phyloP scores from a whole-genome alignment of 2,329 filamentous ascomycete genomes.

The Cladophialophora bantiana region DNA sequence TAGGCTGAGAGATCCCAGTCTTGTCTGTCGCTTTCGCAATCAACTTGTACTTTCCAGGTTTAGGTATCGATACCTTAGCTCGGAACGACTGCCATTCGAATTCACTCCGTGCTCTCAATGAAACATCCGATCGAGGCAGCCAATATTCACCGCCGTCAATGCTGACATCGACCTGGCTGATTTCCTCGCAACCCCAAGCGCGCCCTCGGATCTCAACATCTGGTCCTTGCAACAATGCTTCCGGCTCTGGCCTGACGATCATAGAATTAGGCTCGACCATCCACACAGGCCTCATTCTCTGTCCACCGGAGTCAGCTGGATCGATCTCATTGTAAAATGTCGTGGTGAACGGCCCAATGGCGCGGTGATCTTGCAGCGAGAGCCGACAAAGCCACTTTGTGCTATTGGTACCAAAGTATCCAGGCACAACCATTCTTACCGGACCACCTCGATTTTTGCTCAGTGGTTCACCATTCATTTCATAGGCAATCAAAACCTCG shows the following conservation, averaged over 20 bases:
- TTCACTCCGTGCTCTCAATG: conserved; percentile 17
- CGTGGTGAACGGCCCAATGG: conserved; percentile 35
- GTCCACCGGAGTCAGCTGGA: conserved; percentile 28
- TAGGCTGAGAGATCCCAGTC: conserved; percentile 27
- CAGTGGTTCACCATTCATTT: conserved; percentile 36
- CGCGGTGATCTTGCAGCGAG: conserved; percentile 31
- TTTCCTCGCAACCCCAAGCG: conserved; percentile 35
- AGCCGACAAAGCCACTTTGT: conserved; percentile 38
- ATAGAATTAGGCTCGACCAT: conserved; percentile 38
- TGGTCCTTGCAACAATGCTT: conserved; percentile 25
- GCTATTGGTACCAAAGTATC: conserved; percentile 38
- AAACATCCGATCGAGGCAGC: conserved; percentile 14
- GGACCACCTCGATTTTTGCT: conserved; percentile 36
- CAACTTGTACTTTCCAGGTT: conserved; percentile 27
- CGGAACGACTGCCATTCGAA: conserved; percentile 38
- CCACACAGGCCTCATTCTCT: conserved; percentile 35
- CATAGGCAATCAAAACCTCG: conserved; percentile 36
- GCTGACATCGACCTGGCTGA: conserved; percentile 33
- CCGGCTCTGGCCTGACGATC: conserved; percentile 30
- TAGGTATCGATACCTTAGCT: conserved; percentile 15
- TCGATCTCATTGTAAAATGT: conserved; percentile 38
- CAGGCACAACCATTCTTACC: conserved; percentile 37
- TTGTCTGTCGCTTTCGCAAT: conserved; percentile 32
- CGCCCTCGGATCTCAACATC: conserved; percentile 30
- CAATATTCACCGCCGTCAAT: conserved; percentile 26